These are phyloP conservation scores for Pleurotus pulmonarius DNA, from an alignment of 768 basidiomycete species.

Conservation along the genomic window DNA sequence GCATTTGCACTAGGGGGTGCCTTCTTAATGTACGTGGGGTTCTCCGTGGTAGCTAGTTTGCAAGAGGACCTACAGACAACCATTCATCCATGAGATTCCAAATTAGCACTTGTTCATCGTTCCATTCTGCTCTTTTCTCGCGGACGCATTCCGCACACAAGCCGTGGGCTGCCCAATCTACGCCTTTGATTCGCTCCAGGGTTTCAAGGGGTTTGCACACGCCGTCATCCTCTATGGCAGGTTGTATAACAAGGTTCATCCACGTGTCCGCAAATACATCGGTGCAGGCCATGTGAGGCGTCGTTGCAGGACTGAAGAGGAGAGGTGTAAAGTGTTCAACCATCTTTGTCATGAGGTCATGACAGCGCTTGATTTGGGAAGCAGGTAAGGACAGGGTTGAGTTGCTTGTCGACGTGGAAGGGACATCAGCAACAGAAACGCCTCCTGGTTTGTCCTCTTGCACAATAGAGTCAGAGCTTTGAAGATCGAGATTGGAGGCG, in stretches of 20 bases:
- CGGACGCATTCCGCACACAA: constrained; percentile 54
- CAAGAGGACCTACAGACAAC: constrained; percentile 27
- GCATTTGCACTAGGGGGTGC: constrained; percentile 2
- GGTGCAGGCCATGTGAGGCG: constrained; percentile 73
- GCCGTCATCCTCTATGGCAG: constrained; percentile 57
- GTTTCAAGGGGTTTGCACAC: constrained; percentile 73
- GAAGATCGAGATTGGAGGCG: constrained; percentile 50
- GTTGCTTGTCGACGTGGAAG: neutral
- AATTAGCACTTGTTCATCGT: constrained; percentile 49
- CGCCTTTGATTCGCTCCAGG: constrained; percentile 51
- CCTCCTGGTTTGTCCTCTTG: constrained; percentile 1
- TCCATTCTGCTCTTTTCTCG: constrained; percentile 67
- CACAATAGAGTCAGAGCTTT: constrained; percentile 16
- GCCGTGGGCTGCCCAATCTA: constrained; percentile 57
- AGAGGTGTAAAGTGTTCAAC: constrained; percentile 70
- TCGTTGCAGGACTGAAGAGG: constrained; percentile 66
- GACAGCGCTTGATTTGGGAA: constrained; percentile 35
- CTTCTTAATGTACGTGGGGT: constrained; percentile 4
- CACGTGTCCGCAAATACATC: constrained; percentile 68
- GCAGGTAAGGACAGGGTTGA: neutral
- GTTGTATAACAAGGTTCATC: constrained; percentile 68
- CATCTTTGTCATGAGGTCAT: constrained; percentile 46
- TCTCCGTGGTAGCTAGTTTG: constrained; percentile 5
- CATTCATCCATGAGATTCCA: constrained; percentile 64
- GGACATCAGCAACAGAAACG: neutral